These are phyloP conservation scores for Paecilomyces fulvus DNA, from an alignment of 2,329 filamentous ascomycete species.

Conservation along the genomic window DNA sequence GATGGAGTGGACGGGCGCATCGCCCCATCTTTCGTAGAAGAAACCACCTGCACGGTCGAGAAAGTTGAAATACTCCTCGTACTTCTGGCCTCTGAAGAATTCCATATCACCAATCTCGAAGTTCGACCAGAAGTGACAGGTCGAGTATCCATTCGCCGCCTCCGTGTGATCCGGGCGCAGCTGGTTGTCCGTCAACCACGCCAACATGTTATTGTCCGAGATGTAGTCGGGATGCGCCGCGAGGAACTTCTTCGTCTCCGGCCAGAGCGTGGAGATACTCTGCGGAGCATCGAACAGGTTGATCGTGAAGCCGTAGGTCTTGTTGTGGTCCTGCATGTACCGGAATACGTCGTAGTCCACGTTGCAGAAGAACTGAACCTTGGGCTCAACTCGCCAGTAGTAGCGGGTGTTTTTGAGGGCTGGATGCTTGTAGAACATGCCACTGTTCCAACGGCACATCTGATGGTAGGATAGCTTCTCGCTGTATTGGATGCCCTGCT, in stretches of 20 bases:
- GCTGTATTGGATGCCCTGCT: constrained; percentile 85
- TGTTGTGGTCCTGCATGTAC: constrained; percentile 97
- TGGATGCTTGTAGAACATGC: constrained; percentile 94
- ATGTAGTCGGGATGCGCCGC: constrained; percentile 74
- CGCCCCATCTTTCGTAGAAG: constrained; percentile 98
- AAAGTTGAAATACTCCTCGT: constrained; percentile 94
- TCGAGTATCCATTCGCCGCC: constrained; percentile 86
- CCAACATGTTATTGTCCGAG: constrained; percentile 73
- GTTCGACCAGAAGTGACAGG: constrained; percentile 99
- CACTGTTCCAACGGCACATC: constrained; percentile 99
- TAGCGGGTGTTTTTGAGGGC: constrained; percentile 73
- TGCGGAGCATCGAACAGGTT: constrained; percentile 88
- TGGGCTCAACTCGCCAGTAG: constrained; percentile 98
- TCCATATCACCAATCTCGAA: constrained; percentile 92
- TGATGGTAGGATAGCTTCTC: constrained; percentile 87
- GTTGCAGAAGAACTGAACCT: constrained; percentile 98
- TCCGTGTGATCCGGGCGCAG: constrained; percentile 70
- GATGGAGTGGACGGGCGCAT: constrained; percentile 94
- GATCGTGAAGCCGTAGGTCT: constrained; percentile 98
- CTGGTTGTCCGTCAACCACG: constrained; percentile 73
- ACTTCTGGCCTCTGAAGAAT: constrained; percentile 84
- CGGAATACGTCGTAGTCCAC: constrained; percentile 97
- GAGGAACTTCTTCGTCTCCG: constrained; percentile 88
- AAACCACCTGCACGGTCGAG: constrained; percentile 90
- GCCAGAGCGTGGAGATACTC: constrained; percentile 83